Evolutionary conservation across 1,139 yeast genomes (phyloP), one percentile per base, ranked within the genome.

Genomic region (Sugiyamaella xylanicola): DNA sequence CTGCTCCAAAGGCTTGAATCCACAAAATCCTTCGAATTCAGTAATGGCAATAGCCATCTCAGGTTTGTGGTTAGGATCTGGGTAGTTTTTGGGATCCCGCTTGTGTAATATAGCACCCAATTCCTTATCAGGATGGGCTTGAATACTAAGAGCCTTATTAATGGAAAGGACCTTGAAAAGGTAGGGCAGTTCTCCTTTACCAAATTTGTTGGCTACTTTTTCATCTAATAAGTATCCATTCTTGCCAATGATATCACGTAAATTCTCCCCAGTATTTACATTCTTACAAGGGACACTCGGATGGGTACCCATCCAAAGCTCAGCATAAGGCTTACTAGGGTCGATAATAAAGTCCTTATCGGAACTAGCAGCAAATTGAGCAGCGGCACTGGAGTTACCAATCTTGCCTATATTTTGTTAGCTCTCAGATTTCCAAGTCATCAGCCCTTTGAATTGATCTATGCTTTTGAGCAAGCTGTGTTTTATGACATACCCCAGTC

Each of bases 11-110:
- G 99, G 99, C 72, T 95, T 87, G 77, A 93, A 93, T 0, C 99
- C 99, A 73, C 99, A 93, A 76, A 93, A 92, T 0, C 97, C 99
- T 76, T 93, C 98, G 67, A 93, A 93, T 59, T 83, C 89, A 17
- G 98, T 92, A 54, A 93, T 84, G 9, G 99, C 99, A 70, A 93
- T 84, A 53, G 99, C 98, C 98, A 93, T 95, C 74, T 93, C 99
- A 20, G 99, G 99, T 77, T 93, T 93, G 75, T 93, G 99, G 77
- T 93, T 93, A 70, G 85, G 96, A 74, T 93, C 99, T 2, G 98
- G 99, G 72, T 95, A 93, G 74, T 93, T 88, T 66, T 85, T 84
- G 55, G 99, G 98, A 74, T 93, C 98, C 32, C 79, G 74, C 13
- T 81, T 79, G 69, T 87, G 96, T 67, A 93, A 78, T 61, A 82